Conservation (phyloP, 2,329 filamentous ascomycete species). For the Exophiala oligosperma region DNA sequence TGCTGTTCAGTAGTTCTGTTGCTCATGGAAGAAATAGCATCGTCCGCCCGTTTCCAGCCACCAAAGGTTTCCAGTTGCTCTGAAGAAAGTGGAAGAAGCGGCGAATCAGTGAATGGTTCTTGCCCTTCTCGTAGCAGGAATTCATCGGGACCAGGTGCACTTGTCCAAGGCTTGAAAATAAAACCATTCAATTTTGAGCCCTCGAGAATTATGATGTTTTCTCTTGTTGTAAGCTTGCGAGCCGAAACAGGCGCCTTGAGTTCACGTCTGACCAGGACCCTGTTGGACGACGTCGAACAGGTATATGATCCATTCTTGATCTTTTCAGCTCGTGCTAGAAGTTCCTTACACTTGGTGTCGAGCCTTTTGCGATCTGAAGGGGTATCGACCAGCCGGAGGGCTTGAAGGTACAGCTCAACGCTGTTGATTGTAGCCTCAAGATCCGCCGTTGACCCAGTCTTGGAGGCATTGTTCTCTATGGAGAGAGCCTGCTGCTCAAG, state of each 20-base stretch:
- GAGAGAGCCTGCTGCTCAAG: constrained; percentile 24
- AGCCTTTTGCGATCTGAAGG: constrained; percentile 67
- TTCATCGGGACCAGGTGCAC: constrained; percentile 58
- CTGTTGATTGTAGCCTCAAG: constrained; percentile 74
- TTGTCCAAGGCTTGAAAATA: constrained; percentile 83
- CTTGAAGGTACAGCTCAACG: constrained; percentile 79
- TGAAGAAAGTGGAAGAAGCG: constrained; percentile 69
- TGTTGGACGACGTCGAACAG: neutral
- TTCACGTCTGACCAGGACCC: constrained; percentile 24
- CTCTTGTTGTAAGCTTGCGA: constrained; percentile 64
- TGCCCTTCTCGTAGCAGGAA: constrained; percentile 59
- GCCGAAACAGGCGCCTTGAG: constrained; percentile 43
- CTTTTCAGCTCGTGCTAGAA: constrained; percentile 71
- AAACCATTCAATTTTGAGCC: constrained; percentile 79
- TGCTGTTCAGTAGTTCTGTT: constrained; percentile 32
- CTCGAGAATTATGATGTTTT: constrained; percentile 74
- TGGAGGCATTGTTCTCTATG: constrained; percentile 17
- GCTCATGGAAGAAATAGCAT: constrained; percentile 56
- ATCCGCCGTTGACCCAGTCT: constrained; percentile 57
- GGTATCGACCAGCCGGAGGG: constrained; percentile 61
- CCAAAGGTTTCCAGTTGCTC: constrained; percentile 74
- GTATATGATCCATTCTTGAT: constrained; percentile 58
- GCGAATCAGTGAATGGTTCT: constrained; percentile 64
- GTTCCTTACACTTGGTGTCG: constrained; percentile 65
- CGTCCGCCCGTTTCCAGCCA: constrained; percentile 75